These are phyloP conservation scores for Eucalyptus virginea DNA, from an alignment of 345 rosid species.

Conservation along the genomic window DNA sequence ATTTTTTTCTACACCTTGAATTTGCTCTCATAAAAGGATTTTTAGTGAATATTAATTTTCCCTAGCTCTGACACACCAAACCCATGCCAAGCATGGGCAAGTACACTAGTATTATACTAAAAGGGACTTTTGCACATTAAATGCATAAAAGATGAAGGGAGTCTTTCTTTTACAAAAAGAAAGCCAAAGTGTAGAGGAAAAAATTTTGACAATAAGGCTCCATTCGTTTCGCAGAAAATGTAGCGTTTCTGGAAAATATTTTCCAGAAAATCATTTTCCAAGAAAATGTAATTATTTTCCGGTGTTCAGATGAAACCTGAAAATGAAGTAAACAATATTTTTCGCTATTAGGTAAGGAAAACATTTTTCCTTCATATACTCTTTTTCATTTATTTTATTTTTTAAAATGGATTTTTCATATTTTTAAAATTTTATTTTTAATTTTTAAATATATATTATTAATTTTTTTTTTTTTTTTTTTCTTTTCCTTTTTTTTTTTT, in stretches of 20 bases:
- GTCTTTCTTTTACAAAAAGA: not conserved
- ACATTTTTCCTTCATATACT: too few relatives aligned
- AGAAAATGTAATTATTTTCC: too few relatives aligned
- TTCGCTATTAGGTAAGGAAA: rapidly evolving
- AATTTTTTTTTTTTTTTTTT: too few relatives aligned
- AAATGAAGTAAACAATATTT: too few relatives aligned
- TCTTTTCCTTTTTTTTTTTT: too few relatives aligned
- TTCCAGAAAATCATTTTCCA: too few relatives aligned
- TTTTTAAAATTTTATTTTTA: too few relatives aligned
- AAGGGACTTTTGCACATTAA: not conserved
- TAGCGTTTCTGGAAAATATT: too few relatives aligned
- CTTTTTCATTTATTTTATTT: too few relatives aligned
- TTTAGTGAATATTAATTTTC: not conserved
- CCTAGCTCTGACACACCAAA: not conserved
- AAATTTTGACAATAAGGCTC: not conserved
- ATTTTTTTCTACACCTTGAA: too few relatives aligned
- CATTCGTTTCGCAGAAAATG: rapidly evolving
- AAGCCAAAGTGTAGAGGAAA: not conserved
- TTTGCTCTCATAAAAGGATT: not conserved
- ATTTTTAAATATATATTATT: too few relatives aligned
- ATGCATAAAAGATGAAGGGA: not conserved
- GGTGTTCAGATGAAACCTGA: rapidly evolving
- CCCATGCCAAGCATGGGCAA: not conserved
- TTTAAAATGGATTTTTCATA: too few relatives aligned
- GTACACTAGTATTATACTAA: not conserved